A percentile compares a stretch with the other conserved stretches of the same genome.
Evolutionary conservation across 257 asterid genomes (phyloP).

Genomic region (Nicotiana paniculata): DNA sequence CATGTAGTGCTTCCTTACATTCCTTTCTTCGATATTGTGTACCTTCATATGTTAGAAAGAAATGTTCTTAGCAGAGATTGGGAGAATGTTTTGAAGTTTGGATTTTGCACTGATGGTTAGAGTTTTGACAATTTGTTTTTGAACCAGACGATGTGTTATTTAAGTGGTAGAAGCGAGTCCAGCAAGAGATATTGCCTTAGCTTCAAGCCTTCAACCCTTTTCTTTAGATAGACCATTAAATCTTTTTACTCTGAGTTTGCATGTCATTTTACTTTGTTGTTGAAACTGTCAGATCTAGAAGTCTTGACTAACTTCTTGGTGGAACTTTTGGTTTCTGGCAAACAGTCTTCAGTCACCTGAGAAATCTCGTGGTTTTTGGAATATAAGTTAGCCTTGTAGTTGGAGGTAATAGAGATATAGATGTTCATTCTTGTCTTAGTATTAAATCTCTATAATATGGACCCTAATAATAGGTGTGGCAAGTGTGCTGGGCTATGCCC

Average conservation of each 20-base stretch:
- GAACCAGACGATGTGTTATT: background rate
- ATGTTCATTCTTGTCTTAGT: background rate
- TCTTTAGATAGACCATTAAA: background rate
- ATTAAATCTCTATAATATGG: too few relatives aligned
- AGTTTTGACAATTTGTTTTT: background rate
- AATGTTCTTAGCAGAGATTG: background rate
- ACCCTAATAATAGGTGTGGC: too few relatives aligned
- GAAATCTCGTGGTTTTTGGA: too few relatives aligned
- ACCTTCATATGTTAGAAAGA: background rate
- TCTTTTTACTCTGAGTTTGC: background rate
- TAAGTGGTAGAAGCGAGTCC: background rate
- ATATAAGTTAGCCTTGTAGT: too few relatives aligned
- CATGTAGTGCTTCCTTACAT: background rate
- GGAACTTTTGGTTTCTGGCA: background rate
- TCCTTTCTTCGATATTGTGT: background rate
- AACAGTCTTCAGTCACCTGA: background rate
- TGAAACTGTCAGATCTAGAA: background rate
- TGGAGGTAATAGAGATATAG: too few relatives aligned
- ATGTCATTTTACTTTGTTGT: too few relatives aligned
- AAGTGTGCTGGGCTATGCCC: too few relatives aligned
- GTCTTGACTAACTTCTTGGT: too few relatives aligned
- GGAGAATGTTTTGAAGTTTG: background rate
- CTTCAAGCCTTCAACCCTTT: background rate
- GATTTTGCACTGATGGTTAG: background rate
- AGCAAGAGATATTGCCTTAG: background rate